Conservation (phyloP, 169 alveolate species). For the Neospora caninum region DNA sequence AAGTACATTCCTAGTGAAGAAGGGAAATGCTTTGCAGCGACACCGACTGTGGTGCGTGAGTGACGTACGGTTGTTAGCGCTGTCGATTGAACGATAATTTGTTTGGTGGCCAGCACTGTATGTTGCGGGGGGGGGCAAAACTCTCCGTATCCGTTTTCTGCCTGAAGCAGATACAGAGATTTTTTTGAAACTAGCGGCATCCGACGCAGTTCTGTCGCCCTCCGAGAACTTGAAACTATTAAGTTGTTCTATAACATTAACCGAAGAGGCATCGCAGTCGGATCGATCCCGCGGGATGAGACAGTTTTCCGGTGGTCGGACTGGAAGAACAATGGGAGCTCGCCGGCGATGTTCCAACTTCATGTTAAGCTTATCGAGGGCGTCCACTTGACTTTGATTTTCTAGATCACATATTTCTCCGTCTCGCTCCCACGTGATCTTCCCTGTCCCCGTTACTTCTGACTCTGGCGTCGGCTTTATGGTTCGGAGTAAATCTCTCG, state of each 20-base stretch:
- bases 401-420: background rate
- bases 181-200: too few relatives aligned
- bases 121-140: background rate
- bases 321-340: slow-evolving; percentile 7
- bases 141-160: background rate
- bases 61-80: too few relatives aligned
- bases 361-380: background rate
- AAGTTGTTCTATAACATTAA: too few relatives aligned
- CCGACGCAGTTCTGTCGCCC: too few relatives aligned
- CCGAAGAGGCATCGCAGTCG: too few relatives aligned
- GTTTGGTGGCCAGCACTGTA: background rate
- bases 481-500: background rate
- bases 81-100: too few relatives aligned
- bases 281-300: background rate
- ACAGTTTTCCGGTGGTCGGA: background rate
- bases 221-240: too few relatives aligned
- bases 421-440: background rate
- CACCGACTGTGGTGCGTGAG: too few relatives aligned
- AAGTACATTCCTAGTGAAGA: too few relatives aligned
- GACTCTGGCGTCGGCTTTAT: background rate
- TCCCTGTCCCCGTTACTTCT: background rate
- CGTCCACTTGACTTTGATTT: background rate
- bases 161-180: background rate
- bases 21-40: too few relatives aligned
- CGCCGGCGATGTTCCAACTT: background rate